These are phyloP conservation scores for Globisporangium heterothallicum DNA, from an alignment of 352 stramenopile species.

Conservation along the genomic window DNA sequence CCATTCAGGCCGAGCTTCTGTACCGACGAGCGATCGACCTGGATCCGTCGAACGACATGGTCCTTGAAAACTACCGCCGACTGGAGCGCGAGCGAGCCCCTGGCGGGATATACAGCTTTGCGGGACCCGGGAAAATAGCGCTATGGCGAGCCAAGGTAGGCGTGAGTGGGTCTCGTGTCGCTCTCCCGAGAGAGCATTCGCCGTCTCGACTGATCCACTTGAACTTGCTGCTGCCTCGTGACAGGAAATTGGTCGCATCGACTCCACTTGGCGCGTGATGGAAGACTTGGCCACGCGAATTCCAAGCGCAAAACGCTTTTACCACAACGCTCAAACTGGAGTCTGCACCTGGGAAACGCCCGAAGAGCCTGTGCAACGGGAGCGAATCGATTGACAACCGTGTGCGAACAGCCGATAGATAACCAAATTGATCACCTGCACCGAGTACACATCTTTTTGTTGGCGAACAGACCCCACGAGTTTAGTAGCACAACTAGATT, in stretches of 20 bases:
- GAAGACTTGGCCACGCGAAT: conserved; percentile 25
- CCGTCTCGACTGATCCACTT: background rate
- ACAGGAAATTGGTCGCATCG: conserved; percentile 18
- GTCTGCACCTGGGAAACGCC: conserved; percentile 32
- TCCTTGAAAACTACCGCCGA: conserved; percentile 58
- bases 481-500: background rate
- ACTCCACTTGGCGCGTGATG: conserved; percentile 37
- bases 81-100: conserved; percentile 48
- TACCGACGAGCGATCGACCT: conserved; percentile 61
- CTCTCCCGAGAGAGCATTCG: conserved; percentile 18
- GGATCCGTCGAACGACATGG: conserved; percentile 34
- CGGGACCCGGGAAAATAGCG: conserved; percentile 46
- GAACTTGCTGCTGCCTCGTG: background rate
- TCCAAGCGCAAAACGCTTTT: conserved; percentile 33
- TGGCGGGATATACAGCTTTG: conserved; percentile 36
- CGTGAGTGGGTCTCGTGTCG: background rate
- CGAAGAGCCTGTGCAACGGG: background rate
- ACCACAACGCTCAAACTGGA: conserved; percentile 31
- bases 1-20: conserved; percentile 47
- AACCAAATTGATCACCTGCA: background rate
- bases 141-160: conserved; percentile 30
- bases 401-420: too few species aligned
- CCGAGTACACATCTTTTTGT: background rate
- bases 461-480: background rate
- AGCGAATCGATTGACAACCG: too few species aligned